Evolutionary conservation across 768 basidiomycete species (phyloP), one percentile per base, ranked within the genome.

Genomic region (Rhodotorula sphaerocarpa): DNA sequence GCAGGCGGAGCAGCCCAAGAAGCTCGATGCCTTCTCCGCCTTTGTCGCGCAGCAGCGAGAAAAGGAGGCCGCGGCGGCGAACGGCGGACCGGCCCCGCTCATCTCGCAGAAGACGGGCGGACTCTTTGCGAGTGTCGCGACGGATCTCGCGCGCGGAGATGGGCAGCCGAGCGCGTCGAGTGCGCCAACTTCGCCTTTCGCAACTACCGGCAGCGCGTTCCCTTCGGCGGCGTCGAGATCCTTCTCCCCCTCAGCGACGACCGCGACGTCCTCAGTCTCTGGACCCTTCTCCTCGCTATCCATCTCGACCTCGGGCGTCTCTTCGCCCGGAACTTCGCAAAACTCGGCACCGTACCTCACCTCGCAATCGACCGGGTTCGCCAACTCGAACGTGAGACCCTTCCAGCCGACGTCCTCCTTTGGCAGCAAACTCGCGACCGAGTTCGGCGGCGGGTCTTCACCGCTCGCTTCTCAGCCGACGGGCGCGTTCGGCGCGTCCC

Each of bases 401-500:
- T 73, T 73, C 70, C 67, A 70, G 54, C 72, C 72, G 18, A 56
- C 62, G 2, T 69, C 67, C 2, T 60, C 64, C 7, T 73, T 73
- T 55, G 72, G 72, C n/a, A 42, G 21, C 20, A 48, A 46, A 11
- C 51, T 69, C 4, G 61, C 64, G 34, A 54, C 41, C 42, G 55
- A 69, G 51, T 31, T 69, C 10, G 59, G 59, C 20, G 25, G 36
- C 7, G 3, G n/a, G 2, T 11, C 57, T 20, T 12, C 25, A 23
- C 25, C 56, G 9, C 11, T 16, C 20, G 4, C 56, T 16, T 50
- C 53, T 46, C 12, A 46, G 14, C 36, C 61, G n/a, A 20, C 54
- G 31, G 21, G 14, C 6, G 1, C 25, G 42, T n/a, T 47, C 39
- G 11, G 31, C 43, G 21, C 41, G 39, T 44, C 21, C 48, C 7